Percentiles rank a stretch among this genome's conserved stretches.
Conservation (phyloP, 306 rosid species). For the Rosa rugosa region DNA sequence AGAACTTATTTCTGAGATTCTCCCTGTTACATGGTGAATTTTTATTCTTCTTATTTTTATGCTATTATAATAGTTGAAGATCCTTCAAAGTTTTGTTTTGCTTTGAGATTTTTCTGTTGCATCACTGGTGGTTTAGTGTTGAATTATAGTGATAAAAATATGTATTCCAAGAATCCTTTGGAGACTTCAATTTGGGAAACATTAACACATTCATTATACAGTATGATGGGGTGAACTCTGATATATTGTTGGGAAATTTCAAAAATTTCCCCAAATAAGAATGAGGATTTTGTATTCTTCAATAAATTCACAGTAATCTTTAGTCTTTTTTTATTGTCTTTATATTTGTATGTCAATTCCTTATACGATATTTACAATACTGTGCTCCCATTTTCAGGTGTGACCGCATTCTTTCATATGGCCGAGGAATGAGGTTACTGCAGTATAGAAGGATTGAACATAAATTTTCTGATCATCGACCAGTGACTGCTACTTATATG, state of each 20-base stretch:
- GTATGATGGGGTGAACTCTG: neutral
- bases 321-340: neutral
- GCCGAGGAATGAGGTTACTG: slow-evolving; percentile 72
- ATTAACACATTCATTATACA: neutral
- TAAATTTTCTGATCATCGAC: slow-evolving; percentile 89
- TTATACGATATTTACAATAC: neutral
- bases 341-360: neutral
- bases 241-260: neutral
- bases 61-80: neutral
- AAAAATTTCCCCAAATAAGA: neutral
- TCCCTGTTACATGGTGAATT: neutral
- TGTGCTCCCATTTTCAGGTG: slow-evolving; percentile 59
- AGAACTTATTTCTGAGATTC: neutral
- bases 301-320: neutral
- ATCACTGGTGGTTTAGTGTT: neutral
- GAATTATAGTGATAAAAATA: neutral
- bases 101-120: neutral
- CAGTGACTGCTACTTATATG: slow-evolving; percentile 75
- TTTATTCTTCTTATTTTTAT: neutral
- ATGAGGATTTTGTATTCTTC: neutral
- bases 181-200: neutral
- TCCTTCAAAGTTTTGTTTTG: neutral
- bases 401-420: slow-evolving; percentile 84
- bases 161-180: neutral
- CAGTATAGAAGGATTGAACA: slow-evolving; percentile 66